Percentiles rank a stretch among this genome's conserved stretches.
These are phyloP conservation scores for Dionaea muscipula DNA, from an alignment of 179 eudicot genomes.

Conservation along the genomic window DNA sequence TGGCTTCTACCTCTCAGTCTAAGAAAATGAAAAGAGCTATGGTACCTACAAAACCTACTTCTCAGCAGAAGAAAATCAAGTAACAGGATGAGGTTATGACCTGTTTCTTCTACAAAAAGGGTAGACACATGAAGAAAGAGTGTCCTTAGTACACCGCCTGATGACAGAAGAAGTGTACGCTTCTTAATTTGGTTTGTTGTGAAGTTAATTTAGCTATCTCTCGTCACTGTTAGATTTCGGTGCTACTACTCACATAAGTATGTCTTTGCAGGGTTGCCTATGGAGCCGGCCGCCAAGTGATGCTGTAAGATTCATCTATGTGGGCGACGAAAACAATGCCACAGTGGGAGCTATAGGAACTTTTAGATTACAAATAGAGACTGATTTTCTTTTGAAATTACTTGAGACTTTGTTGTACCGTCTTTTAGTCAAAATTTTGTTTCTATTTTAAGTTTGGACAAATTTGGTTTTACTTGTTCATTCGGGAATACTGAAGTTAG, in stretches of 20 bases:
- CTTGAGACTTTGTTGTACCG: conserved; percentile 10
- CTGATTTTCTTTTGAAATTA: conserved; percentile 4
- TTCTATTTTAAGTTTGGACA: conserved; percentile 2
- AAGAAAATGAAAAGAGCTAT: too few relatives aligned
- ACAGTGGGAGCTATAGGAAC: conserved; percentile 12
- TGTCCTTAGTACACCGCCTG: too few relatives aligned
- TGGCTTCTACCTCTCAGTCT: too few relatives aligned
- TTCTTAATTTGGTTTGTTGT: neutral
- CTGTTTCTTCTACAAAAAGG: too few relatives aligned
- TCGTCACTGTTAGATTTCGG: too few relatives aligned
- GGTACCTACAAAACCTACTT: too few relatives aligned
- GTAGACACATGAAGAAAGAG: too few relatives aligned
- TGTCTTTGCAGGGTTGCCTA: conserved; percentile 6
- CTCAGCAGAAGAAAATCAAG: too few relatives aligned
- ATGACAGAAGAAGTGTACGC: too few relatives aligned
- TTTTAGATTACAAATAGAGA: conserved; percentile 6
- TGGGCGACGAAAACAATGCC: conserved; percentile 4
- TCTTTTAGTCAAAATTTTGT: conserved; percentile 5
- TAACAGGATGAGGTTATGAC: too few relatives aligned
- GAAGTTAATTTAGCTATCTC: conserved; percentile 3
- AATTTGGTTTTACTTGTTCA: neutral
- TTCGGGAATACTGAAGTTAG: conserved; percentile 5
- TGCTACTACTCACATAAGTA: conserved; percentile 8
- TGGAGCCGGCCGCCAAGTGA: conserved; percentile 6
- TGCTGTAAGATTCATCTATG: conserved; percentile 1